Evolutionary conservation across 805 yeast genomes (phyloP).

Genomic region (Pichia rugopelliculosa): DNA sequence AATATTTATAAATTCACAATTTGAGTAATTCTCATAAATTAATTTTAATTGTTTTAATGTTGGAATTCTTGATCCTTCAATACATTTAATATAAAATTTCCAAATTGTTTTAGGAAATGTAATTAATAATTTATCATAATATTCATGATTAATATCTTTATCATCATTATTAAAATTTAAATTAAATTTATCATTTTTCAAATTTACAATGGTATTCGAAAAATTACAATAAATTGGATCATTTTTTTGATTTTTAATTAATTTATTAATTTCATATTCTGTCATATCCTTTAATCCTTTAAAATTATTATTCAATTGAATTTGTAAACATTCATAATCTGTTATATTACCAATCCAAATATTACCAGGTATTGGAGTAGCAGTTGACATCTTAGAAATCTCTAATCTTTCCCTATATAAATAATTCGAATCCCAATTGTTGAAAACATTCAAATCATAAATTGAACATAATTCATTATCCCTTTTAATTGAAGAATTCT

Average conservation of each 20-base stretch:
- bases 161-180: too few species aligned
- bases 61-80: conserved; percentile 53
- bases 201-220: conserved; percentile 40
- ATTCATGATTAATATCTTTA: conserved; percentile 15
- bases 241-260: not conserved
- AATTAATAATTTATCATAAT: conserved; percentile 29
- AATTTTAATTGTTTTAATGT: conserved; percentile 30
- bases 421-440: conserved; percentile 64
- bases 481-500: conserved; percentile 18
- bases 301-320: conserved; percentile 19
- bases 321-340: conserved; percentile 47
- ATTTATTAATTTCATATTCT: not conserved
- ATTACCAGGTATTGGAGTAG: conserved; percentile 44
- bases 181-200: conserved; percentile 24
- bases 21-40: conserved; percentile 15
- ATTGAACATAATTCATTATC: conserved; percentile 26
- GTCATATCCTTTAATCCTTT: conserved; percentile 4
- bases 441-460: conserved; percentile 37
- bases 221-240: conserved; percentile 44
- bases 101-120: conserved; percentile 49
- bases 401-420: conserved; percentile 73
- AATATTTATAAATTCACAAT: conserved; percentile 28
- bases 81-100: conserved; percentile 51
- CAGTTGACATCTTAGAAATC: conserved; percentile 75
- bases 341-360: conserved; percentile 82